These are phyloP conservation scores for Globisporangium yorkense DNA, from an alignment of 352 stramenopile genomes.

Conservation along the genomic window DNA sequence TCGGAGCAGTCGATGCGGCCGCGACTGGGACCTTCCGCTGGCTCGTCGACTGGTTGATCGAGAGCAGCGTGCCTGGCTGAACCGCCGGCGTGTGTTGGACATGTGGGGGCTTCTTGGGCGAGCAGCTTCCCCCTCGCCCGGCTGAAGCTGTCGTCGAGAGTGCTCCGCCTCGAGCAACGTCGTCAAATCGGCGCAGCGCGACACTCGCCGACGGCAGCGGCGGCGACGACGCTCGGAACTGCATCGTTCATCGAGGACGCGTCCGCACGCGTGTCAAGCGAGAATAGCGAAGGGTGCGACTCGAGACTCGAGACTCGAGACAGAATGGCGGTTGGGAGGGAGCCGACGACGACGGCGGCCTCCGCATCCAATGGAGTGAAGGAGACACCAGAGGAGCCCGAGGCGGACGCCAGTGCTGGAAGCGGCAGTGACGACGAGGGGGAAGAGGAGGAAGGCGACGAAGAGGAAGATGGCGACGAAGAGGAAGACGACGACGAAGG, in stretches of 20 bases:
- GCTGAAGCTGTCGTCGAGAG: not conserved
- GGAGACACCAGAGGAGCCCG: not conserved
- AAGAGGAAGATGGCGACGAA: conserved; percentile 11
- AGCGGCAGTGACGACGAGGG: conserved; percentile 15
- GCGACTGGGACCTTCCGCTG: not conserved
- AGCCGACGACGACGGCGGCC: not conserved
- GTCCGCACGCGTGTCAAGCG: not conserved
- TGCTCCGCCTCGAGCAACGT: not conserved
- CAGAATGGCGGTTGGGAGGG: conserved; percentile 4
- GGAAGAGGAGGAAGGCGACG: conserved; percentile 14
- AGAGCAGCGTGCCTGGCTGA: conserved; percentile 5
- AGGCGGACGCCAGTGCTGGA: not conserved
- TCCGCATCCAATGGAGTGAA: not conserved
- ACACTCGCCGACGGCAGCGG: not conserved
- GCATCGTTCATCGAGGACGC: conserved; percentile 1
- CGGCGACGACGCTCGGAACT: conserved; percentile 4
- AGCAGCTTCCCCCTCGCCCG: no score
- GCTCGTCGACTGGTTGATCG: conserved; percentile 1
- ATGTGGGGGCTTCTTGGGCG: conserved; percentile 6
- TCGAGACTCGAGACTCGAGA: not conserved
- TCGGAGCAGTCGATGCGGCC: not conserved
- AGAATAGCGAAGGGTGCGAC: not conserved
- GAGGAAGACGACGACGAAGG: conserved; percentile 20
- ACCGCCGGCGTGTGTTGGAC: not conserved
- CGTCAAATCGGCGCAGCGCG: not conserved